Conservation (phyloP, 164 flowering plant species). For the Umbilicus rupestris region DNA sequence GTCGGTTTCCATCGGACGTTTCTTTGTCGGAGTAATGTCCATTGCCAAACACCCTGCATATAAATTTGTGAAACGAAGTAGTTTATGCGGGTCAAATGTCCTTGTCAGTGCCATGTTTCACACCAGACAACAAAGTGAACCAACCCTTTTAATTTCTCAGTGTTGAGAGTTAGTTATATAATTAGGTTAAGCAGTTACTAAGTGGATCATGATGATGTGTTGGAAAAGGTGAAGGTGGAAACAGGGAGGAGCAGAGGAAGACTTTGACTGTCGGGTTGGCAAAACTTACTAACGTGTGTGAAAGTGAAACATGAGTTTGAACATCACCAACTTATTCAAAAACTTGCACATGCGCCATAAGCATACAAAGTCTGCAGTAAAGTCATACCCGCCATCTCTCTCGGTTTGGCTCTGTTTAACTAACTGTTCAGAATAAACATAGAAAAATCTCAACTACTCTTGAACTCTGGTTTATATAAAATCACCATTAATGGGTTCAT, state of each 20-base stretch:
- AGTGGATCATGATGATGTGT: no score
- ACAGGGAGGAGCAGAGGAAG: not conserved
- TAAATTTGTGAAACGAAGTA: no score
- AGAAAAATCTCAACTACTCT: not conserved
- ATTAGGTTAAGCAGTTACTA: not conserved
- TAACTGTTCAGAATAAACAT: not conserved
- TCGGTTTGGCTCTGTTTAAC: slow-evolving; percentile 3
- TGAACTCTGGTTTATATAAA: not conserved
- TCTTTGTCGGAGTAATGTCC: not conserved
- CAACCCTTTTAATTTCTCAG: not conserved
- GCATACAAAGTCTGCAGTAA: not conserved
- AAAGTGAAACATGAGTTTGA: not conserved
- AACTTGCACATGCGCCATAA: slow-evolving; percentile 2
- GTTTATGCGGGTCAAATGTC: slow-evolving; percentile 3
- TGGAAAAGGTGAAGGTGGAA: not conserved
- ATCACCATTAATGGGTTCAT: not conserved
- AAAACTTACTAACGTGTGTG: not conserved
- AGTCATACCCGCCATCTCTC: slow-evolving; percentile 4
- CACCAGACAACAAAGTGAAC: not conserved
- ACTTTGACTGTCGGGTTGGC: slow-evolving; percentile 1
- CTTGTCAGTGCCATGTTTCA: not conserved
- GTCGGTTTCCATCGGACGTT: not conserved
- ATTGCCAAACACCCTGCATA: no score
- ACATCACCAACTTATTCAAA: not conserved
- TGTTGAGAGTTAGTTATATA: not conserved